Base-by-base conservation (phyloP, 1,284 basidiomycete genomes). In the Ceratobasidium sp. region DNA sequence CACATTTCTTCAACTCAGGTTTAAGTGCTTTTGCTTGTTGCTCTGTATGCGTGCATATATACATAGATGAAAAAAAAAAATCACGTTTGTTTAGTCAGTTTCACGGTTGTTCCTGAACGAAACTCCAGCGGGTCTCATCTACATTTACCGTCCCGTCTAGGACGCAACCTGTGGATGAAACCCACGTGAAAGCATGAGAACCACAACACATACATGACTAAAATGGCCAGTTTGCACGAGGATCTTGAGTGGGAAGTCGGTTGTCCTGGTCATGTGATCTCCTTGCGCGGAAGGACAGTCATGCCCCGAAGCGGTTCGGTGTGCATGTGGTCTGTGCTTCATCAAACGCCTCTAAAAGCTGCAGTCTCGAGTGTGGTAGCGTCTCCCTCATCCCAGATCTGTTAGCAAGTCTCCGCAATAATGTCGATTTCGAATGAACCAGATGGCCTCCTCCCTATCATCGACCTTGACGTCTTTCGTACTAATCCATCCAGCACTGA, bases 1-100 rank as follows among this genome's bases (percentile, higher is more conserved):
- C 92, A 93, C 83, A 94, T 94, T 79, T 92, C 92, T 19, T 93
- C 92, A 54, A 90, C 92, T 56, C 90, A 91, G 78, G 90, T 94
- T 77, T 94, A 84, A 75, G 29, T 9, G 16, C 22, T 8, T 34
- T 31, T 31, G 16, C 27, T 9, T 48, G 4, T 73, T 73, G 37
- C 39, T 46, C 46, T 58, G 53, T 43, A 48, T 51, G 58, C 41
- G 31, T 24, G 43, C 58, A 41, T 62, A 59, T 41, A 51, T 24
- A 73, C 31, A 54, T 13, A 51, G 46, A 73, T 39, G 49, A 58
- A 53, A 58, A 2, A 2, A 58, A 53, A 58, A 2, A 2, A 34
- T 34, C 19, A 37, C 49, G 49, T 73, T 22, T 58, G 56, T 46
- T 72, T 34, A 49, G 29, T 14, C 46, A 59, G 7, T 51, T 8